phyloP scores from a whole-genome alignment of 2,329 filamentous ascomycete species.

The Diaporthe sp. region DNA sequence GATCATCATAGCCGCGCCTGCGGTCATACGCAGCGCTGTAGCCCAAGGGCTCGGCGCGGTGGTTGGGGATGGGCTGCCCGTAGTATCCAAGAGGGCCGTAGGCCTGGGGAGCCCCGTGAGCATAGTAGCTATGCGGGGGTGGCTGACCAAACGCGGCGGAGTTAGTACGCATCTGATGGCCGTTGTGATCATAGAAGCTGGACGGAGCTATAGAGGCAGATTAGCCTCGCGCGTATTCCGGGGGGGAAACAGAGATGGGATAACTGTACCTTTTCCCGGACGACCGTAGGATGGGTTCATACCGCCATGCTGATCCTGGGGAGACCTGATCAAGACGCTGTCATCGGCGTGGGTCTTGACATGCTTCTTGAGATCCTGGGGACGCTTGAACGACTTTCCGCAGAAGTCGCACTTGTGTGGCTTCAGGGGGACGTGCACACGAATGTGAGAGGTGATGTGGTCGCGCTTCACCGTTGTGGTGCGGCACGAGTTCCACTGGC shows the following conservation, averaged over 20 bases:
- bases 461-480: slow-evolving; percentile 99
- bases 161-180: slow-evolving; percentile 71
- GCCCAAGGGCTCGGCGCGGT: slow-evolving; percentile 73
- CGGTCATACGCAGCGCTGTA: slow-evolving; percentile 76
- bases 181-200: slow-evolving; percentile 76
- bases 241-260: neutral
- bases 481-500: slow-evolving; percentile 95
- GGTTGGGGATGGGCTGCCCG: slow-evolving; percentile 68
- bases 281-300: slow-evolving; percentile 67
- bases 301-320: slow-evolving; percentile 66
- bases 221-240: slow-evolving; percentile 55
- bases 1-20: slow-evolving; percentile 87
- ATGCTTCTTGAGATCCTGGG: slow-evolving; percentile 99
- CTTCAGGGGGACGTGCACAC: slow-evolving; percentile 98
- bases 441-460: slow-evolving; percentile 98
- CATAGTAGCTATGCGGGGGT: slow-evolving; percentile 74
- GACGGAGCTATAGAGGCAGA: slow-evolving; percentile 62
- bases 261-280: slow-evolving; percentile 69
- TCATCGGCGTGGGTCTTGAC: slow-evolving; percentile 99
- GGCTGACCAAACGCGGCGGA: slow-evolving; percentile 64
- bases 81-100: slow-evolving; percentile 79
- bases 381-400: slow-evolving; percentile 98
- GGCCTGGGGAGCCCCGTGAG: slow-evolving; percentile 63
- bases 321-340: slow-evolving; percentile 76
- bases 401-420: slow-evolving; percentile 99